phyloP scores from a whole-genome alignment of 768 basidiomycete species.

The Infundibulicybe gibba region DNA sequence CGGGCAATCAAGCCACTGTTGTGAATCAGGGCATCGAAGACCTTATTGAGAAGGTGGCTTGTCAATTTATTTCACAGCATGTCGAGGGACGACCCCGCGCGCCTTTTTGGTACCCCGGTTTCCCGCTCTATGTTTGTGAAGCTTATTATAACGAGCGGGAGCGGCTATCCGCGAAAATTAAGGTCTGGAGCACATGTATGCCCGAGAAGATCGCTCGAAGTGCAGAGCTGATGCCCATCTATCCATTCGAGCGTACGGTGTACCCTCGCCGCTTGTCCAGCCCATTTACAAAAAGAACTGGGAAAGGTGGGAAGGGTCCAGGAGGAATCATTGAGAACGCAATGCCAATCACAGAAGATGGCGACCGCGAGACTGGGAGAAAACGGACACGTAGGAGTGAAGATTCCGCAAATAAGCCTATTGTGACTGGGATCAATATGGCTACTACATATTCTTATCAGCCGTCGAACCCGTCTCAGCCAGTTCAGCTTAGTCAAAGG shows the following conservation, averaged over 20 bases:
- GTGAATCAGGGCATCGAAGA: conserved; percentile 90
- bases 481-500: conserved; percentile 19
- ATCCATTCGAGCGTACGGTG: conserved; percentile 69
- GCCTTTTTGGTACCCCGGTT: conserved; percentile 84
- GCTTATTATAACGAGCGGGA: conserved; percentile 89
- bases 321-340: conserved; percentile 52
- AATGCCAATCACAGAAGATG: conserved; percentile 20
- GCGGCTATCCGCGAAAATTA: conserved; percentile 80
- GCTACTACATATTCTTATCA: conserved; percentile 14
- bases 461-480: conserved; percentile 17
- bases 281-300: conserved; percentile 62
- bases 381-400: conserved; percentile 15
- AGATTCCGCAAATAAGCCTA: conserved; percentile 30
- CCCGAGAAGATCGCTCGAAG: conserved; percentile 85
- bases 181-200: conserved; percentile 93
- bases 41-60: conserved; percentile 80
- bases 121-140: conserved; percentile 90
- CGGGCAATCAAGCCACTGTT: conserved; percentile 59
- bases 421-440: conserved; percentile 26
- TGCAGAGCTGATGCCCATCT: conserved; percentile 80
- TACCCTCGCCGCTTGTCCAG: conserved; percentile 61
- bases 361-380: conserved; percentile 31
- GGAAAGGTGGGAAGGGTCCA: conserved; percentile 42
- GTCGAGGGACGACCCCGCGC: conserved; percentile 82
- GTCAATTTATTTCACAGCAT: conserved; percentile 74